phyloP scores from a whole-genome alignment of 495 filamentous ascomycete genomes.

The Podospora comata region DNA sequence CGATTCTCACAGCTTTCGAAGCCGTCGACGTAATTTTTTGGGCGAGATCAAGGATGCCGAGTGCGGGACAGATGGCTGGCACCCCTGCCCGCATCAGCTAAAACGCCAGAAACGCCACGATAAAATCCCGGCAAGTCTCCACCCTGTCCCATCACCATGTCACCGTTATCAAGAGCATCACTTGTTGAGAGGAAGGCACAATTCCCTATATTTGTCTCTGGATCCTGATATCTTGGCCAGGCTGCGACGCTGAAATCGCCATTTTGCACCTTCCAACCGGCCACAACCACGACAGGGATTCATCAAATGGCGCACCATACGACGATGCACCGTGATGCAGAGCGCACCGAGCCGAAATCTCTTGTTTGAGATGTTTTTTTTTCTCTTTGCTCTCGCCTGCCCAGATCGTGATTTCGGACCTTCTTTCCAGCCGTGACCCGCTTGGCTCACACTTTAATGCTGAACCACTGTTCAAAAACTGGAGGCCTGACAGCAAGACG shows the following conservation, averaged over 20 bases:
- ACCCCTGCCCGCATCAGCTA: slow-evolving; percentile 16
- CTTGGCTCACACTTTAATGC: background rate
- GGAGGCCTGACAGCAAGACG: background rate
- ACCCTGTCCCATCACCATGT: background rate
- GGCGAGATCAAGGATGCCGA: slow-evolving; percentile 24
- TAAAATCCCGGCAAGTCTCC: slow-evolving; percentile 29
- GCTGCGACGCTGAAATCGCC: slow-evolving; percentile 10
- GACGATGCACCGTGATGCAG: slow-evolving; percentile 22
- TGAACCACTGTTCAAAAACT: background rate
- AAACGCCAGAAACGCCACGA: slow-evolving; percentile 21
- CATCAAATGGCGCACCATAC: slow-evolving; percentile 30
- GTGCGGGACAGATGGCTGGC: slow-evolving; percentile 15
- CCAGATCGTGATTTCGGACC: slow-evolving; percentile 21
- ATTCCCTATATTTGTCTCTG: background rate
- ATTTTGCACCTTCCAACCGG: slow-evolving; percentile 9
- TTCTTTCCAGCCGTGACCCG: slow-evolving; percentile 23
- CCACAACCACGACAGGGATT: slow-evolving; percentile 13
- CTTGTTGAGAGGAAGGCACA: background rate
- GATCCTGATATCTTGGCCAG: background rate
- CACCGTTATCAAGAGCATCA: background rate
- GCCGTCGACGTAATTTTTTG: slow-evolving; percentile 33
- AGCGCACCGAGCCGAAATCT: slow-evolving; percentile 20
- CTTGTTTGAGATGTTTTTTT: slow-evolving; percentile 17
- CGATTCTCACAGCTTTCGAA: background rate
- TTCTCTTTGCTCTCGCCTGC: slow-evolving; percentile 12